A percentile compares a stretch with the other conserved stretches of the same genome.
Conservation (phyloP, 805 yeast genomes). For the Saccharomyces mikatae region DNA sequence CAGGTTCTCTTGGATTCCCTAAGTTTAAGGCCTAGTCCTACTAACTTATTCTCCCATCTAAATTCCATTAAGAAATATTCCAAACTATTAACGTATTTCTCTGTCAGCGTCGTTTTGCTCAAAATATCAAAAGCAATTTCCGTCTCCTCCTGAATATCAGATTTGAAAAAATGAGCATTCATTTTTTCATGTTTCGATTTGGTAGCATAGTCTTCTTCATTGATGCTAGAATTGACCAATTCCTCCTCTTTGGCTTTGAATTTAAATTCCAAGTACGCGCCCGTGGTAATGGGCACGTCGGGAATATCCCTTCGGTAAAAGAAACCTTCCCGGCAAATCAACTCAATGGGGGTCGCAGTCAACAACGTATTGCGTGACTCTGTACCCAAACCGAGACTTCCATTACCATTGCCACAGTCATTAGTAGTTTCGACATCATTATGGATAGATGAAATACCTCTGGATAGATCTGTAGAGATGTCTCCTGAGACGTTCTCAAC, state of each 20-base stretch:
- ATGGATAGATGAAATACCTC: not conserved
- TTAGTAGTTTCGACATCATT: not conserved
- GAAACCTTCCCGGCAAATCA: slow-evolving; percentile 27
- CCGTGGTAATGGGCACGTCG: slow-evolving; percentile 25
- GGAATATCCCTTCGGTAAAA: slow-evolving; percentile 25
- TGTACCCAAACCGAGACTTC: slow-evolving; percentile 3
- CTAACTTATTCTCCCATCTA: slow-evolving; percentile 31
- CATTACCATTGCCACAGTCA: slow-evolving; percentile 5
- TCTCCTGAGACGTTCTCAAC: slow-evolving; percentile 5
- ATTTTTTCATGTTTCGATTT: slow-evolving; percentile 5
- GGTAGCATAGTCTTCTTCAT: slow-evolving; percentile 12
- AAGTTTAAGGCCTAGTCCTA: slow-evolving; percentile 26
- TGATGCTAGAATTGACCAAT: slow-evolving; percentile 14
- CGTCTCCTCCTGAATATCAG: slow-evolving; percentile 24
- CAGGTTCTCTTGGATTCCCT: slow-evolving; percentile 32
- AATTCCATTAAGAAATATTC: slow-evolving; percentile 32
- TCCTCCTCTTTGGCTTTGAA: slow-evolving; percentile 28
- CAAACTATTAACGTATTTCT: slow-evolving; percentile 28
- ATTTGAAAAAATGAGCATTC: slow-evolving; percentile 25
- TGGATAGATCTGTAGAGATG: not conserved
- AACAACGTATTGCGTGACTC: slow-evolving; percentile 9
- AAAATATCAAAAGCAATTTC: slow-evolving; percentile 21
- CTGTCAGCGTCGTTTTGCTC: slow-evolving; percentile 26
- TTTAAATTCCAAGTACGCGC: slow-evolving; percentile 26
- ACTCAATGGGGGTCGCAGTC: slow-evolving; percentile 25